Conservation (phyloP, 768 basidiomycete species). For the Cyclocybe aegerita region DNA sequence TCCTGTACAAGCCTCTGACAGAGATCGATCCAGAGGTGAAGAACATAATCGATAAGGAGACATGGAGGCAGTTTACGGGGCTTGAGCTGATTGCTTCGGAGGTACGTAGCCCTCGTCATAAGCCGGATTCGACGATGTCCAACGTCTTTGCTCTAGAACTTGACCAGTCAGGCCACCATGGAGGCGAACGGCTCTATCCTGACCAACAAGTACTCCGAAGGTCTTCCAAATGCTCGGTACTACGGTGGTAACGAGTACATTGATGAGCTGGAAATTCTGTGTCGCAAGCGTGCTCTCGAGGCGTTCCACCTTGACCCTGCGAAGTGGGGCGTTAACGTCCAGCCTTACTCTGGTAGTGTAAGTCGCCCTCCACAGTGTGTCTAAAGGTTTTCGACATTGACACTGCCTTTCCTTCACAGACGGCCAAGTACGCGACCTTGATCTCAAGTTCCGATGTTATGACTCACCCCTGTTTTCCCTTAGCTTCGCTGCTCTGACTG, state of each 20-base stretch:
- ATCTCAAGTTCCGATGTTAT: slow-evolving; percentile 4
- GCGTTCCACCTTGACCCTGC: slow-evolving; percentile 94
- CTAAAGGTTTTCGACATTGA: not conserved
- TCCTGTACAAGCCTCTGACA: slow-evolving; percentile 82
- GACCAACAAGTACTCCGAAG: slow-evolving; percentile 99
- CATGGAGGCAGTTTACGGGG: slow-evolving; percentile 96
- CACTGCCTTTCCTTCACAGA: slow-evolving; percentile 38
- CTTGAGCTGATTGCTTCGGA: slow-evolving; percentile 99
- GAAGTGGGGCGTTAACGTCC: slow-evolving; percentile 98
- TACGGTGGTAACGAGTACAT: slow-evolving; percentile 98
- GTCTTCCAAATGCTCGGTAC: slow-evolving; percentile 95
- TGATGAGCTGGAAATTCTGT: slow-evolving; percentile 92
- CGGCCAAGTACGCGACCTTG: slow-evolving; percentile 71
- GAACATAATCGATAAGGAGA: slow-evolving; percentile 98
- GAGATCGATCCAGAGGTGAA: slow-evolving; percentile 94
- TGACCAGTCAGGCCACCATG: slow-evolving; percentile 95
- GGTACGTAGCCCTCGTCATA: slow-evolving; percentile 42
- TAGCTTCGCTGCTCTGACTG: slow-evolving; percentile 96
- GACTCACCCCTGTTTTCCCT: slow-evolving; percentile 10
- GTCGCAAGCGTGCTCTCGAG: slow-evolving; percentile 92
- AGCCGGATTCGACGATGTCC: not conserved
- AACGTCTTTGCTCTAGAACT: slow-evolving; percentile 58
- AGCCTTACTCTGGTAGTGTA: slow-evolving; percentile 94
- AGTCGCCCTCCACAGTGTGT: slow-evolving; percentile 28
- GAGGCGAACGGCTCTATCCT: slow-evolving; percentile 98